Evolutionary conservation across 2,329 filamentous ascomycete genomes (phyloP).

Genomic region (Dichotomopilus funicola): DNA sequence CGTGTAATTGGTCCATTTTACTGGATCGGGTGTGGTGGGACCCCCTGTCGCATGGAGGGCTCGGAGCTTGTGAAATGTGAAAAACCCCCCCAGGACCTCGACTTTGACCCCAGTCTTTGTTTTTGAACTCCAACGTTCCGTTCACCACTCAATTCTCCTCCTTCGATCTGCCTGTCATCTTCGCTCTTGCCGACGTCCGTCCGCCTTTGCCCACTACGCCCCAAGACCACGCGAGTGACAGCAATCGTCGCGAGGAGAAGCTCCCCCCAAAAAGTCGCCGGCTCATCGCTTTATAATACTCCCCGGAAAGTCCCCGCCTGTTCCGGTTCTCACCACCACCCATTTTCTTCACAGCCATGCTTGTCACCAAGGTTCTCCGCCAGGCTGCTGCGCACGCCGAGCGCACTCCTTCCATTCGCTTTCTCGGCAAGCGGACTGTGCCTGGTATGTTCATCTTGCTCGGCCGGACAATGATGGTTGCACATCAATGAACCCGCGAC

Average conservation of each 20-base stretch:
- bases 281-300: neutral
- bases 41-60: constrained; percentile 10
- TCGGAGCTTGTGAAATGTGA: constrained; percentile 20
- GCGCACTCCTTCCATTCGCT: constrained; percentile 56
- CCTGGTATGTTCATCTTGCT: constrained; percentile 42
- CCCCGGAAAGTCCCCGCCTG: neutral
- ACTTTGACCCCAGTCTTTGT: constrained; percentile 7
- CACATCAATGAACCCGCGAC: constrained; percentile 10
- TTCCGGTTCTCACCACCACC: neutral
- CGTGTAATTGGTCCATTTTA: constrained; percentile 8
- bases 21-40: constrained; percentile 9
- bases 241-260: constrained; percentile 25
- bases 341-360: constrained; percentile 33
- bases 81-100: constrained; percentile 18
- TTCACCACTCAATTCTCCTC: constrained; percentile 22
- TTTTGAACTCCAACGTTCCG: constrained; percentile 4
- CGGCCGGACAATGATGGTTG: neutral
- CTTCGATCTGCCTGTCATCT: constrained; percentile 22
- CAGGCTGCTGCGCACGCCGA: constrained; percentile 54
- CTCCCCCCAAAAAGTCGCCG: neutral
- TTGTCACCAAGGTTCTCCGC: constrained; percentile 49
- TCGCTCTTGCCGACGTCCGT: neutral
- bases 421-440: constrained; percentile 53
- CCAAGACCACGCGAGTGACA: constrained; percentile 17
- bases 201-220: constrained; percentile 1